Evolutionary conservation across 805 yeast genomes (phyloP).

Genomic region (Brettanomyces bruxellensis): DNA sequence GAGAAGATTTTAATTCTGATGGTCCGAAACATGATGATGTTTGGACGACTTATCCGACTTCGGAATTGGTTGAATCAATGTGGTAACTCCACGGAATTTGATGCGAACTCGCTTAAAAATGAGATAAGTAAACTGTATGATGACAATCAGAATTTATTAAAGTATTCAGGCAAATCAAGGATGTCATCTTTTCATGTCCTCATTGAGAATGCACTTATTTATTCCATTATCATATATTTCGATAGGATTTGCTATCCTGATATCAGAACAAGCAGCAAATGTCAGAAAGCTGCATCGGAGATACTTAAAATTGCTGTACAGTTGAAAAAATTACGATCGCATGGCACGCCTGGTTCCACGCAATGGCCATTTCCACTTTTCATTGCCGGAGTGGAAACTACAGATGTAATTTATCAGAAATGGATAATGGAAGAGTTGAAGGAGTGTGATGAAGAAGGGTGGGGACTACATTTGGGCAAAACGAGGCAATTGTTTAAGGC

Average conservation of each 20-base stretch:
- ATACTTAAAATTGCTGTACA: constrained; percentile 4
- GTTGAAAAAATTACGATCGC: constrained; percentile 2
- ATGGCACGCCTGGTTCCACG: constrained; percentile 3
- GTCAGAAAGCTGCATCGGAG: constrained; percentile 5
- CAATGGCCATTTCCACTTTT: constrained; percentile 7
- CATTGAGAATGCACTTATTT: constrained; percentile 4
- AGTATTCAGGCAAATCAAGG: background rate
- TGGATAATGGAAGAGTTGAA: constrained; percentile 4
- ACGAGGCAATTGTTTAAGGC: constrained; percentile 1
- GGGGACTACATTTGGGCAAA: constrained; percentile 7
- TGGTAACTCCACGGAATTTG: constrained; percentile 8
- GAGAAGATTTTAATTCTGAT: constrained; percentile 3
- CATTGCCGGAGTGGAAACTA: constrained; percentile 7
- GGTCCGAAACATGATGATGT: constrained; percentile 6
- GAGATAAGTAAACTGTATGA: constrained; percentile 2
- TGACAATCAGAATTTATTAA: constrained; percentile 3
- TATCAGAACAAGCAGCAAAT: constrained; percentile 3
- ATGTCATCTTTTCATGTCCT: background rate
- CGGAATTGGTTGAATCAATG: constrained; percentile 8
- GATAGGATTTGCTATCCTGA: constrained; percentile 5
- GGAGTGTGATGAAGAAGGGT: constrained; percentile 2
- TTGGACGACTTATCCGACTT: constrained; percentile 5
- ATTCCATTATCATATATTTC: constrained; percentile 3
- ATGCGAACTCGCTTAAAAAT: constrained; percentile 1
- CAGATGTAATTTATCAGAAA: constrained; percentile 5